These are phyloP conservation scores for Colletotrichum abscissum DNA, from an alignment of 2,329 filamentous ascomycete species.

Conservation along the genomic window DNA sequence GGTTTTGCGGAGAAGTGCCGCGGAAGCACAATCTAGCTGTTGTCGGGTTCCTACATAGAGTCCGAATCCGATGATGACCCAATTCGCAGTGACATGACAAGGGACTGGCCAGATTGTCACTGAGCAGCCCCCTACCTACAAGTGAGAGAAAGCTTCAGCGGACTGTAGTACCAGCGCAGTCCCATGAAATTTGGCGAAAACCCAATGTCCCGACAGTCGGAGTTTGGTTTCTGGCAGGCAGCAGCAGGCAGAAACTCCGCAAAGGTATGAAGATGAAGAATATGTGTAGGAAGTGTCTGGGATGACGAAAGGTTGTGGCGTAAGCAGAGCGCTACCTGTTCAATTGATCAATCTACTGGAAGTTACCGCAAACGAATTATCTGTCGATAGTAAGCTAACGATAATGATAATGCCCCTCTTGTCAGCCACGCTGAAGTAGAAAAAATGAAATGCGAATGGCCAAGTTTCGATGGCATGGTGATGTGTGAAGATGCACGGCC, in stretches of 20 bases:
- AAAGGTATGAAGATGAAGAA: not conserved
- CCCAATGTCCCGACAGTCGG: not conserved
- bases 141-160: not conserved
- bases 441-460: not conserved
- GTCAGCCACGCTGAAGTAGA: not conserved
- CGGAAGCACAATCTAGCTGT: not conserved
- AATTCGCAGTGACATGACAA: not conserved
- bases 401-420: not conserved
- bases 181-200: too few relatives aligned
- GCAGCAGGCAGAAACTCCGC: not conserved
- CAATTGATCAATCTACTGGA: not conserved
- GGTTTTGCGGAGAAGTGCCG: not conserved
- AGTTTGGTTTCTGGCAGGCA: not conserved
- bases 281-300: not conserved
- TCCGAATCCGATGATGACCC: not conserved
- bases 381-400: not conserved
- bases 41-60: not conserved
- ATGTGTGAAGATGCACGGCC: conserved; percentile 1
- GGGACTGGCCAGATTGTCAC: not conserved
- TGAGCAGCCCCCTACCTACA: too few relatives aligned
- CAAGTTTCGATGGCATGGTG: not conserved
- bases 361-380: not conserved
- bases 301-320: not conserved
- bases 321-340: not conserved
- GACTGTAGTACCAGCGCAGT: not conserved